Base-by-base conservation (phyloP, 306 rosid genomes). In the Cucumis hystrix region DNA sequence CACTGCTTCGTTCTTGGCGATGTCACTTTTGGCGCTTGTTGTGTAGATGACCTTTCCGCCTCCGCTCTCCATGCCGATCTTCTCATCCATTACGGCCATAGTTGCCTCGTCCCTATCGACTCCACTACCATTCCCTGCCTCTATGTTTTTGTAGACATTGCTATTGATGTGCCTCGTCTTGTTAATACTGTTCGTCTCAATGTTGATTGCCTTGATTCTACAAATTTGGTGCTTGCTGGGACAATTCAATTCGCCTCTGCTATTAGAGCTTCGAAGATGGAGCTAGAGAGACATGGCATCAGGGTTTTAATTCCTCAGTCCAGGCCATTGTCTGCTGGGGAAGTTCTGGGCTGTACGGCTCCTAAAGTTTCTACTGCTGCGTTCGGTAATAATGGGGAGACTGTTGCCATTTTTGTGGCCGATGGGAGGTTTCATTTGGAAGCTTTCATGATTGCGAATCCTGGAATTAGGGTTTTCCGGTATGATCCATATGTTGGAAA, bases 401-500 rank as follows among this genome's bases (percentile, higher is more conserved):
- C 84, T 9, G 89, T 88, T 20, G 80, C 86, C 71, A 90, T 94
- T 43, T 94, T 94, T 28, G 96, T 94, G 6, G 92, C 98, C 0
- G 98, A 94, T 43, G 98, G 98, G 21, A 82, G 98, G 86, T 94
- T 94, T 80, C 98, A 94, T 81, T 81, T 94, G 21, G 97, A 94
- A 57, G 97, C 98, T 6, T 84, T 94, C 77, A 91, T 94, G 98
- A 94, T 94, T 55, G 98, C 98, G 1, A 94, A 94, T 72, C 98
- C 98, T 0, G 90, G 86, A 52, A 54, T 90, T 23, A 90, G 75
- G 83, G 87, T 93, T 8, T 93, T 93, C 64, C 87, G 98, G 79
- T 92, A 87, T 55, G 97, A 94, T 75, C 98, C 98, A 0, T 92
- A 94, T 77, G 28, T 88, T 60, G 97, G 93, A 78, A 94, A 92